Percentiles rank a stretch among this genome's conserved stretches.
phyloP scores from a whole-genome alignment of 2,329 filamentous ascomycete species.

The Cladorrhinum sp. region DNA sequence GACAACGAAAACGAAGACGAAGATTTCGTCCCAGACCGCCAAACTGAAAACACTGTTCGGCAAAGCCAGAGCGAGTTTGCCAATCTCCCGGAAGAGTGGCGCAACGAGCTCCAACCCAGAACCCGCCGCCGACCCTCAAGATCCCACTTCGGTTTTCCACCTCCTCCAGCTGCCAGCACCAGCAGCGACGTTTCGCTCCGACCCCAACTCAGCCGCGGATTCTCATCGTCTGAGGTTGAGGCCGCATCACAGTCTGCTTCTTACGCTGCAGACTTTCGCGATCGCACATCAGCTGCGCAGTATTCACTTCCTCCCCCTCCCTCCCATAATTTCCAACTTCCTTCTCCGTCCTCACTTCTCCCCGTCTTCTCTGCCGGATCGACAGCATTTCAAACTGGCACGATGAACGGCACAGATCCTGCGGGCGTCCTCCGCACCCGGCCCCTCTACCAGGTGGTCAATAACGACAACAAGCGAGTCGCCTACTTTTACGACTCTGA shows the following conservation, averaged over 20 bases:
- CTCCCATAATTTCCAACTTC: not conserved
- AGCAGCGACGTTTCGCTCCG: too few species aligned
- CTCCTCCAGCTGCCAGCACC: too few species aligned
- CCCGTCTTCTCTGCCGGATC: not conserved
- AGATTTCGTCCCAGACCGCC: not conserved
- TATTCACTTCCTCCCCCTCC: not conserved
- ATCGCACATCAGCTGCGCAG: not conserved
- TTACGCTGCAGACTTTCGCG: not conserved
- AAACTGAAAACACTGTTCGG: not conserved
- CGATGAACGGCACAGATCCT: conserved; percentile 30
- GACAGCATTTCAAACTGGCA: not conserved
- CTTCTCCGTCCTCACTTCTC: not conserved
- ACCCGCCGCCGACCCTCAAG: not conserved
- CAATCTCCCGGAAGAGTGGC: not conserved
- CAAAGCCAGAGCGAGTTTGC: not conserved
- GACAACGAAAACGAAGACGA: not conserved
- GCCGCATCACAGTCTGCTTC: not conserved
- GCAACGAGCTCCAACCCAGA: not conserved
- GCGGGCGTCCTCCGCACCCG: conserved; percentile 41
- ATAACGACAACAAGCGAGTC: conserved; percentile 66
- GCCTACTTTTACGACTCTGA: conserved; percentile 99
- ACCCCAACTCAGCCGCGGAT: not conserved
- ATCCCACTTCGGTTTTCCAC: not conserved
- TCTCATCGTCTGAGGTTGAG: not conserved
- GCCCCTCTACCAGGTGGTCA: conserved; percentile 46